Evolutionary conservation across 176 grass and related monocot genomes (phyloP), one percentile per base, ranked within the genome.

Genomic region (Cenchrus purpureus): DNA sequence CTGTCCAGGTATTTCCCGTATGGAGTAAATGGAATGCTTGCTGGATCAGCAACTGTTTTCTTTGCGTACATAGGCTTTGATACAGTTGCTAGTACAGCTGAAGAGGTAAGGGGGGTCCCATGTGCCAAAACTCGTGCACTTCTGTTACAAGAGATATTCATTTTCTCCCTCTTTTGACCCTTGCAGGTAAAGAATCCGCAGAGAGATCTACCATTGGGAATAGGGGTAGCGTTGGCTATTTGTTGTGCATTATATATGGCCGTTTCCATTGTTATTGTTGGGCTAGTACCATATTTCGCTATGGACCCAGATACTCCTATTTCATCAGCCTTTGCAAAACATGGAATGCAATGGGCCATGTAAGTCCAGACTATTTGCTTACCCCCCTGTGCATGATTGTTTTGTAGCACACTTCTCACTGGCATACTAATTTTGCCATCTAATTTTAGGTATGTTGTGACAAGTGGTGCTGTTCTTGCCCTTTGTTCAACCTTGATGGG

Each of bases 291-390:
- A 6, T 98, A 98, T 89, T 98, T 94, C 5, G 88, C 89, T 43
- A 94, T 98, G 89, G 93, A 98, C 79, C 91, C 97, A 22, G 97
- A 98, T 88, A 98, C 97, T 58, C 97, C 97, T 77, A 98, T 98
- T 82, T 95, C 97, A 83, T 98, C 97, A 76, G 93, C 88, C 76
- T 95, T 96, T 86, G 83, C 89, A 65, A 87, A 74, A 87, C 90
- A 95, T 89, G 97, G 91, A 45, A 86, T 98, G 85, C 89, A 92
- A 52, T 98, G 97, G 91, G 91, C 93, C 79, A 93, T 90, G 96
- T 98, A 89, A 90, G 83, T 88, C 19, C 7, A 83, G n/a, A 12
- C 51, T 65, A 84, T 84, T 74, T 55, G 34, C 71, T 65, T 66
- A 65, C 20, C 50, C 25, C 10, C 3, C 56, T 80, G 22, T 69